Evolutionary conservation across 1,139 yeast species (phyloP).

Genomic region (Meyerozyma athensensis): DNA sequence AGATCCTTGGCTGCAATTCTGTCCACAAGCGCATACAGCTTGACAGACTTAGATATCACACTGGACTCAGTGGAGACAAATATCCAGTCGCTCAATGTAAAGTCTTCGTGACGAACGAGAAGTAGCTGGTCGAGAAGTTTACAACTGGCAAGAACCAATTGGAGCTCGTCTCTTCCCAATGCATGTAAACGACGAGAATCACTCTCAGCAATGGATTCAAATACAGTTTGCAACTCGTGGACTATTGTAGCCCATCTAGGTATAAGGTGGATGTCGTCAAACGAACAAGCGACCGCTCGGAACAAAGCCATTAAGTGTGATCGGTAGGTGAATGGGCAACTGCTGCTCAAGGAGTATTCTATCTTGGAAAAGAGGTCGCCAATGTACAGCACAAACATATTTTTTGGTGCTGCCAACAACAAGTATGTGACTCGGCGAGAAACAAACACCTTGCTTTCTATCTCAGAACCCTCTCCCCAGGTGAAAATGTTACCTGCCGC

Average conservation of each 20-base stretch:
- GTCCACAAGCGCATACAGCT: conserved; percentile 44
- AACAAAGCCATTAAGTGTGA: conserved; percentile 52
- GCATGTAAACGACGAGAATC: conserved; percentile 29
- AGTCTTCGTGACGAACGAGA: conserved; percentile 69
- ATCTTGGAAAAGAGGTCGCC: conserved; percentile 50
- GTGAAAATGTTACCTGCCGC: conserved; percentile 59
- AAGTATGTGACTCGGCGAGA: conserved; percentile 61
- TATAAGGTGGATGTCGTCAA: conserved; percentile 58
- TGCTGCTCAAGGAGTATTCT: conserved; percentile 33
- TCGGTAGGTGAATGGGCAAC: conserved; percentile 32
- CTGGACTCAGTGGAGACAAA: conserved; percentile 72
- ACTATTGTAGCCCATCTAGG: conserved; percentile 70
- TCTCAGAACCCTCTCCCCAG: conserved; percentile 71
- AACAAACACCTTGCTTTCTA: conserved; percentile 43
- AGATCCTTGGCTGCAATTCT: conserved; percentile 42
- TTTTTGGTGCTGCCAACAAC: conserved; percentile 55
- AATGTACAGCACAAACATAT: conserved; percentile 45
- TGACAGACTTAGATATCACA: conserved; percentile 42
- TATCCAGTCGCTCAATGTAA: conserved; percentile 79
- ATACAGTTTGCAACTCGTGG: conserved; percentile 53
- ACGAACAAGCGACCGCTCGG: conserved; percentile 58
- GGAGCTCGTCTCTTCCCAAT: conserved; percentile 34
- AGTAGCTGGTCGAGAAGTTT: conserved; percentile 75
- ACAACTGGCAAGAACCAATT: conserved; percentile 53
- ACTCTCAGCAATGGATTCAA: conserved; percentile 35